phyloP scores from a whole-genome alignment of 148 eudicot genomes.

The Diospyros lotus region DNA sequence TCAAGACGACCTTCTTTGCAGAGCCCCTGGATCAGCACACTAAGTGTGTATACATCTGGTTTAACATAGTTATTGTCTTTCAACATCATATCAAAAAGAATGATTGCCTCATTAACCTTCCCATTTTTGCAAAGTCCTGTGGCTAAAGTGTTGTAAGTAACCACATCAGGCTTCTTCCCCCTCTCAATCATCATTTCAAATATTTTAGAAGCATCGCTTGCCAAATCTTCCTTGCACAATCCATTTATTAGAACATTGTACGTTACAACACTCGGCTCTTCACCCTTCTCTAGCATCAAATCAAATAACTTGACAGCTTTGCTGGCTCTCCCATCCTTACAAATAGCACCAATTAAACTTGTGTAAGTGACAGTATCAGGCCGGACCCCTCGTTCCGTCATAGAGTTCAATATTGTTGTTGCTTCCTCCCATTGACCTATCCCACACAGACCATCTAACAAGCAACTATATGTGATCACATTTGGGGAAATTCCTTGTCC shows the following conservation, averaged over 20 bases:
- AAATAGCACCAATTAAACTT: constrained; percentile 50
- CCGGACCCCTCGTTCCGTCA: constrained; percentile 43
- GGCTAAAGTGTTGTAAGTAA: constrained; percentile 41
- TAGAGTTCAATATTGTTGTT: constrained; percentile 29
- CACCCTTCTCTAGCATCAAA: constrained; percentile 54
- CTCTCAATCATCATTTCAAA: constrained; percentile 52
- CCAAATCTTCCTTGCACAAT: constrained; percentile 45
- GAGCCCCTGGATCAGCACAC: constrained; percentile 51
- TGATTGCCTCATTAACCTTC: constrained; percentile 49
- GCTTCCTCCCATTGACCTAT: constrained; percentile 55
- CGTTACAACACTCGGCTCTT: constrained; percentile 35
- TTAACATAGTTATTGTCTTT: constrained; percentile 26
- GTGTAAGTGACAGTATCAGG: constrained; percentile 49
- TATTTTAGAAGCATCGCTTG: constrained; percentile 39
- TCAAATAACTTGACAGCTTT: constrained; percentile 51
- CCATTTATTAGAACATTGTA: constrained; percentile 52
- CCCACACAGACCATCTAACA: constrained; percentile 41
- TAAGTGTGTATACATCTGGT: constrained; percentile 41
- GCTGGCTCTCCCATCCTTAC: constrained; percentile 35
- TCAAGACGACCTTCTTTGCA: constrained; percentile 47
- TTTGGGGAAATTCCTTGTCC: constrained; percentile 48
- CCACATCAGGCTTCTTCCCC: constrained; percentile 42
- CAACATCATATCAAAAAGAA: constrained; percentile 36
- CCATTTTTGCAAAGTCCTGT: constrained; percentile 53
- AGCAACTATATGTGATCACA: constrained; percentile 34